Evolutionary conservation across 1,139 yeast species (phyloP).

Genomic region (Meyerozyma smithsonii): DNA sequence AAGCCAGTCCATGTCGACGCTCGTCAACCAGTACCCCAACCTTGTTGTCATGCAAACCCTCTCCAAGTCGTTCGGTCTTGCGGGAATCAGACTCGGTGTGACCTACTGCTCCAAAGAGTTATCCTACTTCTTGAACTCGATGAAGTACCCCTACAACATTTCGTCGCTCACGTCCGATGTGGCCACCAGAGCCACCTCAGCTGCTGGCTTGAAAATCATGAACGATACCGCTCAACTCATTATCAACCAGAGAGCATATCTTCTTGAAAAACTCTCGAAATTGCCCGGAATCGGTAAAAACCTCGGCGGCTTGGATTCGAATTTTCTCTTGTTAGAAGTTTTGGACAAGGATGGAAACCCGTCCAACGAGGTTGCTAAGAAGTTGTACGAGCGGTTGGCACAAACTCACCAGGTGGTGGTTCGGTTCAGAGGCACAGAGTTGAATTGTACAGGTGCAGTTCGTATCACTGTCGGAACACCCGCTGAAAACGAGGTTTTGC

Average conservation of each 20-base stretch:
- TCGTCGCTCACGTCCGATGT: conserved; percentile 75
- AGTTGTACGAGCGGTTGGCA: conserved; percentile 67
- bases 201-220: conserved; percentile 56
- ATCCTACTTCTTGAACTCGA: conserved; percentile 67
- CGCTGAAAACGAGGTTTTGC: conserved; percentile 59
- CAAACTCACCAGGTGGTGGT: conserved; percentile 72
- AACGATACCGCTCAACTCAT: conserved; percentile 46
- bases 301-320: conserved; percentile 86
- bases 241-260: conserved; percentile 47
- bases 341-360: conserved; percentile 59
- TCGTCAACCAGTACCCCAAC: conserved; percentile 78
- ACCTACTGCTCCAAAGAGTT: conserved; percentile 62
- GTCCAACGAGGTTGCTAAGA: conserved; percentile 62
- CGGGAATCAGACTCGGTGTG: conserved; percentile 87
- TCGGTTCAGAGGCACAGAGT: conserved; percentile 84
- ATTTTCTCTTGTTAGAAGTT: conserved; percentile 72
- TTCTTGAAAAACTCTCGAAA: conserved; percentile 49
- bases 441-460: conserved; percentile 82
- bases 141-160: conserved; percentile 95
- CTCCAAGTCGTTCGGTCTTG: conserved; percentile 92
- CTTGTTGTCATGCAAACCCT: conserved; percentile 86
- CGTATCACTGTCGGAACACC: conserved; percentile 84
- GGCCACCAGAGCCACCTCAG: conserved; percentile 68
- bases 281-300: conserved; percentile 64
- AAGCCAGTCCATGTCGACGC: conserved; percentile 65